Evolutionary conservation across 1,284 basidiomycete genomes (phyloP), one percentile per base, ranked within the genome.

Genomic region (Leccinum angustisporum): DNA sequence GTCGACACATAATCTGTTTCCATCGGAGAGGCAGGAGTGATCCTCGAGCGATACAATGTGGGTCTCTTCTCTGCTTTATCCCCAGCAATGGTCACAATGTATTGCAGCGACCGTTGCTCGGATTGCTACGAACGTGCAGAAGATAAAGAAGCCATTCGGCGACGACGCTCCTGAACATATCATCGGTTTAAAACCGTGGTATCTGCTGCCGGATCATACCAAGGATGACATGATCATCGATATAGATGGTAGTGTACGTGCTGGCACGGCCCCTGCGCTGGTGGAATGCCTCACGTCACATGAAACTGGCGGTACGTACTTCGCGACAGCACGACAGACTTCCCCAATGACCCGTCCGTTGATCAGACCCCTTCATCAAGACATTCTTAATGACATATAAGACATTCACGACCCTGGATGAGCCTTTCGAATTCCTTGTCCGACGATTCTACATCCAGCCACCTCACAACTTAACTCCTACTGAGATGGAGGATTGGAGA

Each of bases 341-440:
- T 36, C 55, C 3, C 5, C 21, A 21, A 48, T 63, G 50, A 69
- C 56, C 14, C 18, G 14, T 60, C 27, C 27, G 27, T 27, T 60
- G 43, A 43, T 59, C 27, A 91, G 95, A 96, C 74, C 81, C 86
- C 6, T 99, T 94, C 78, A 92, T 88, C 73, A 91, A 92, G 73
- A 91, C 95, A 1, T 99, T 99, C 84, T 77, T 99, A 64, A 91
- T 98, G 85, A 99, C 97, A 1, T 98, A 95, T 81, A 94, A 96
- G 68, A 21, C 21, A 21, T 21, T 97, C 95, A 0, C 94, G 14
- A 90, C 89, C 1, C 80, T 94, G 18, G 85, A 94, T 60, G 90
- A 95, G 62, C 78, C 99, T 25, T 90, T 98, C 62, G 88, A 94
- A 58, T 21, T 21, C 21, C 21, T 21, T 21, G 21, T 21, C 21